Evolutionary conservation across 192 early-diverging fungal species (phyloP).

Genomic region (Chytriomyces confervae): DNA sequence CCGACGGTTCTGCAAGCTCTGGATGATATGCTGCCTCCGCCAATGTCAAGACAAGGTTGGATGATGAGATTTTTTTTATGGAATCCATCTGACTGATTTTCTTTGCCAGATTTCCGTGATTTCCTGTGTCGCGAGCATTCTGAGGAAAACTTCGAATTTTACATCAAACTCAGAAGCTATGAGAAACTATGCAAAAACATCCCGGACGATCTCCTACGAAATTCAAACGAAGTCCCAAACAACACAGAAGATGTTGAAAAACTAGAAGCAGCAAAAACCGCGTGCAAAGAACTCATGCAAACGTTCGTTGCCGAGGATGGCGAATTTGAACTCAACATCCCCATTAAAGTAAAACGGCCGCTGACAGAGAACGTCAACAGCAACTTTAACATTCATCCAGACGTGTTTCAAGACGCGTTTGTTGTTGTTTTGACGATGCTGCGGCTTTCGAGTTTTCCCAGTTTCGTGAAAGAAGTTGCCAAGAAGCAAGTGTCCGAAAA

Average conservation of each 20-base stretch:
- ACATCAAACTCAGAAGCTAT: slow-evolving; percentile 19
- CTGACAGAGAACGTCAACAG: slow-evolving; percentile 13
- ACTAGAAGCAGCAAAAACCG: not conserved
- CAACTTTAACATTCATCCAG: slow-evolving; percentile 38
- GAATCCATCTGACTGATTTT: not conserved
- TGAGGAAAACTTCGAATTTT: slow-evolving; percentile 31
- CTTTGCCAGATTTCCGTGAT: slow-evolving; percentile 19
- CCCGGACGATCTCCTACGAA: not conserved
- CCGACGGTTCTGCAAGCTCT: slow-evolving; percentile 15
- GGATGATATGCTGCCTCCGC: not conserved
- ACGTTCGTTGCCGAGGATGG: slow-evolving; percentile 21
- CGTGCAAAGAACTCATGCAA: slow-evolving; percentile 14
- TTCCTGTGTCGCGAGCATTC: slow-evolving; percentile 24
- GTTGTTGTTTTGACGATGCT: slow-evolving; percentile 29
- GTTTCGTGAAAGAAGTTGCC: slow-evolving; percentile 25
- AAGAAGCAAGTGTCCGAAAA: too few species aligned
- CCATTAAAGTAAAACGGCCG: slow-evolving; percentile 10
- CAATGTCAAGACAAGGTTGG: slow-evolving; percentile 9
- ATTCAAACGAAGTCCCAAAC: not conserved
- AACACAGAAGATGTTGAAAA: too few species aligned
- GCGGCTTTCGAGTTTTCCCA: slow-evolving; percentile 38
- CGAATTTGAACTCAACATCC: slow-evolving; percentile 39
- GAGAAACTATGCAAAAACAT: slow-evolving; percentile 12
- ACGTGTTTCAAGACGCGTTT: slow-evolving; percentile 32
- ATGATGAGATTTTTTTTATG: not conserved